phyloP scores from a whole-genome alignment of 2,329 filamentous ascomycete species.

The Neospermospora avenae region DNA sequence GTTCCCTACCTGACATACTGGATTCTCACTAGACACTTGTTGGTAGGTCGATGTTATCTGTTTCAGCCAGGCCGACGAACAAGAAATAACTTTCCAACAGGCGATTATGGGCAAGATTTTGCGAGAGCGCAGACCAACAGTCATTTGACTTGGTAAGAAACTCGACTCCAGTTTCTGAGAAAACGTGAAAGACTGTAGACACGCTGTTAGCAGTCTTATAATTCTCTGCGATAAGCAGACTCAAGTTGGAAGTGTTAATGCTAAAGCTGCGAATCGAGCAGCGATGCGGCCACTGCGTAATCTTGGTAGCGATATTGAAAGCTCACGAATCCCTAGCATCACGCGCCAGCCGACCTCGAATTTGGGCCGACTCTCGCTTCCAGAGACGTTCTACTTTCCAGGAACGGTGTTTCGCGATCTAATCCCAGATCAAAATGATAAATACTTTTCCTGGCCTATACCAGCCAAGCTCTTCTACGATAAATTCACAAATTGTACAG shows the following conservation, averaged over 20 bases:
- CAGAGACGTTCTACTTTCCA: background rate
- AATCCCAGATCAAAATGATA: background rate
- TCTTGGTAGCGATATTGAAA: background rate
- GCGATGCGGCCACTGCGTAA: background rate
- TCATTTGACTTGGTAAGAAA: background rate
- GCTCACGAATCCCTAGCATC: background rate
- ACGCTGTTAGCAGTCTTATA: background rate
- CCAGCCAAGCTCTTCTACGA: background rate
- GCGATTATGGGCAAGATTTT: background rate
- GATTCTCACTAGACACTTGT: background rate
- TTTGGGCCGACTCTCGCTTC: background rate
- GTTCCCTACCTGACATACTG: background rate
- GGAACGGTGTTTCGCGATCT: background rate
- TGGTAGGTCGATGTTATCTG: background rate
- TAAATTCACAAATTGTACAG: background rate
- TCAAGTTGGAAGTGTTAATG: background rate
- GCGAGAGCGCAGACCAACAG: background rate
- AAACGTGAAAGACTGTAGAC: background rate
- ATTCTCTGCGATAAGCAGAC: background rate
- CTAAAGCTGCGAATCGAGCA: background rate
- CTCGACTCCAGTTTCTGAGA: background rate
- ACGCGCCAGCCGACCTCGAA: background rate
- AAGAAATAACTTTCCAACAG: background rate
- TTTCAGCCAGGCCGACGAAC: background rate
- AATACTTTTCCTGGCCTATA: background rate